Conservation (phyloP, 2,329 filamentous ascomycete genomes). For the Aspergillus luchuensis region DNA sequence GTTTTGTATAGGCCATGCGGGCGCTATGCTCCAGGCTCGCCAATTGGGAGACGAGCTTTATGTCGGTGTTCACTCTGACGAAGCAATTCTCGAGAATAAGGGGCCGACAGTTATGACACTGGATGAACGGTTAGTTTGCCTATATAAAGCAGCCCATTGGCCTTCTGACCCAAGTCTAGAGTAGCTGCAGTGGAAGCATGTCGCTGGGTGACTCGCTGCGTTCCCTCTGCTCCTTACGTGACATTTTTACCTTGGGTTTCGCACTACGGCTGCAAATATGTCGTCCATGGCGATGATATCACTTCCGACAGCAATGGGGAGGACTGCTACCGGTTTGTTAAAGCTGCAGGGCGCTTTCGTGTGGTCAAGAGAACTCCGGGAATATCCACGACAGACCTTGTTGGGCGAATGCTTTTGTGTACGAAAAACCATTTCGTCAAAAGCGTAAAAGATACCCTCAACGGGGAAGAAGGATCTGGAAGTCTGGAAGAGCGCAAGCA, state of each 20-base stretch:
- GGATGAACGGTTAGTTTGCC: slow-evolving; percentile 67
- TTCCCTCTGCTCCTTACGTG: slow-evolving; percentile 89
- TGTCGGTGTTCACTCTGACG: slow-evolving; percentile 93
- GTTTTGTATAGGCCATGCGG: slow-evolving; percentile 76
- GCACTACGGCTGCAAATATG: slow-evolving; percentile 92
- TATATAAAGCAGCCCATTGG: neutral
- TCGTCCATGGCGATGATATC: slow-evolving; percentile 96
- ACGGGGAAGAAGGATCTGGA: slow-evolving; percentile 72
- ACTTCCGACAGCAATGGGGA: slow-evolving; percentile 91
- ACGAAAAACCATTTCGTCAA: slow-evolving; percentile 93
- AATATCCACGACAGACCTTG: slow-evolving; percentile 97
- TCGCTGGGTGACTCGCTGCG: slow-evolving; percentile 84
- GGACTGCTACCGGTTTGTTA: slow-evolving; percentile 98
- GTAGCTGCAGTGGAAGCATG: slow-evolving; percentile 90
- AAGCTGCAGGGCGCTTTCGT: slow-evolving; percentile 89
- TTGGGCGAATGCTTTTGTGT: slow-evolving; percentile 94
- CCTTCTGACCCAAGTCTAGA: slow-evolving; percentile 46
- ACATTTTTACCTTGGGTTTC: slow-evolving; percentile 91
- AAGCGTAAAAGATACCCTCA: slow-evolving; percentile 69
- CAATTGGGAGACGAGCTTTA: slow-evolving; percentile 85
- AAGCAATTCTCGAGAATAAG: slow-evolving; percentile 94
- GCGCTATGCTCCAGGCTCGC: slow-evolving; percentile 93
- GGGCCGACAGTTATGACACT: slow-evolving; percentile 97
- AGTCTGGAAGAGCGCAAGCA: slow-evolving; percentile 66
- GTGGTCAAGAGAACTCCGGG: slow-evolving; percentile 95